Conservation (phyloP, 257 asterid species). For the Solanum ossicruentum region DNA sequence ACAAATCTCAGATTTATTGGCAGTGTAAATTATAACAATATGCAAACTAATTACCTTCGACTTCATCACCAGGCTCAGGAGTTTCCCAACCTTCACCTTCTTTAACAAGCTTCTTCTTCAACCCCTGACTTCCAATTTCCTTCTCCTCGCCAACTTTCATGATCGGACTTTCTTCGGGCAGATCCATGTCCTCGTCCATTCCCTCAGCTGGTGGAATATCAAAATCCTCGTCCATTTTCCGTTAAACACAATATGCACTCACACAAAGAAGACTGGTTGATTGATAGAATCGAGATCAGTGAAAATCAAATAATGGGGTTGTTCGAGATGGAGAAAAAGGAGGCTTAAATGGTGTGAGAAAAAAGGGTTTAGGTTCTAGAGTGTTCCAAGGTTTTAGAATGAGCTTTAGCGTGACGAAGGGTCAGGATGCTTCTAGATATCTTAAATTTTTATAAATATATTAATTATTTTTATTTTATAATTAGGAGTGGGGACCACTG, state of each 20-base stretch:
- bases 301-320: neutral
- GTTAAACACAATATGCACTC: neutral
- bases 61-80: conserved; percentile 58
- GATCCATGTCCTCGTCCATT: conserved; percentile 52
- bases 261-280: neutral
- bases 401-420: conserved; percentile 1
- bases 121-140: conserved; percentile 47
- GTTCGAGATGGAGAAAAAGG: neutral
- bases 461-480: neutral
- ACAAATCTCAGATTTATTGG: neutral
- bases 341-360: neutral
- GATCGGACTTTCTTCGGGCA: conserved; percentile 35
- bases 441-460: neutral
- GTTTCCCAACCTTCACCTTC: conserved; percentile 64
- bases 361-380: conserved; percentile 22
- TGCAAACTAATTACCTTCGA: conserved; percentile 23
- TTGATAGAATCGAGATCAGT: neutral
- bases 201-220: conserved; percentile 39
- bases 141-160: conserved; percentile 68
- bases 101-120: conserved; percentile 69
- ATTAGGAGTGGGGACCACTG: neutral
- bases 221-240: conserved; percentile 45
- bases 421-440: conserved; percentile 22
- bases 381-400: conserved; percentile 38
- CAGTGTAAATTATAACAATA: neutral